Evolutionary conservation across 1,139 yeast genomes (phyloP).

Genomic region (Saccharomyces uvarum): DNA sequence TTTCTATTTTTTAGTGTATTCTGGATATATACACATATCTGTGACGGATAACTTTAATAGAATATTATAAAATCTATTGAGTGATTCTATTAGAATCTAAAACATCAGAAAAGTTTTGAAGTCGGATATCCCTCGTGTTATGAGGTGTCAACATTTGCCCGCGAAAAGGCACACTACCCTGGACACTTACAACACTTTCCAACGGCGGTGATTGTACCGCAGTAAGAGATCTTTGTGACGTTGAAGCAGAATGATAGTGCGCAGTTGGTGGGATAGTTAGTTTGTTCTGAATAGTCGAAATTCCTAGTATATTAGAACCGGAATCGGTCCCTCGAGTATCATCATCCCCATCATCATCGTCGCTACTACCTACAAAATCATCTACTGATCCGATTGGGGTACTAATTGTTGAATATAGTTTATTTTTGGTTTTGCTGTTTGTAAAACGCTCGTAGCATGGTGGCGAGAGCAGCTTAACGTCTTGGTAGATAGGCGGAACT

Average conservation of each 20-base stretch:
- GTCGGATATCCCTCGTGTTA: slow-evolving; percentile 22
- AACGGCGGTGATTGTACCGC: slow-evolving; percentile 24
- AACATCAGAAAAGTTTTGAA: slow-evolving; percentile 21
- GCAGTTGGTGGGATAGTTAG: slow-evolving; percentile 15
- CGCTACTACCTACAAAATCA: slow-evolving; percentile 3
- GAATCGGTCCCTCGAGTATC: background rate
- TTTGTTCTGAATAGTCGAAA: background rate
- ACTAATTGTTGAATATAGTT: slow-evolving; percentile 6
- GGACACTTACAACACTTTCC: slow-evolving; percentile 26
- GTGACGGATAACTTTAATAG: background rate
- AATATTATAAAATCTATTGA: slow-evolving; percentile 14
- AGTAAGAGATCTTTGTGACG: slow-evolving; percentile 12
- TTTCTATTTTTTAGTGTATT: background rate
- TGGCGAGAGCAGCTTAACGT: slow-evolving; percentile 74
- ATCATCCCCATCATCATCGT: background rate
- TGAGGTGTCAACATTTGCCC: slow-evolving; percentile 28
- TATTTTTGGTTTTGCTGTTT: slow-evolving; percentile 2
- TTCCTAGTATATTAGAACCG: background rate
- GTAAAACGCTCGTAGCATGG: slow-evolving; percentile 43
- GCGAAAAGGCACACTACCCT: slow-evolving; percentile 27
- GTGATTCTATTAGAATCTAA: slow-evolving; percentile 30
- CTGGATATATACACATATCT: background rate
- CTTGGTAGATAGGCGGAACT: slow-evolving; percentile 92
- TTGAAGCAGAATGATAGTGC: slow-evolving; percentile 11
- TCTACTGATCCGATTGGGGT: slow-evolving; percentile 9